Percentiles rank a stretch among this genome's conserved stretches.
Conservation (phyloP, 176 grass and related monocot species). For the Tillandsia leiboldiana region DNA sequence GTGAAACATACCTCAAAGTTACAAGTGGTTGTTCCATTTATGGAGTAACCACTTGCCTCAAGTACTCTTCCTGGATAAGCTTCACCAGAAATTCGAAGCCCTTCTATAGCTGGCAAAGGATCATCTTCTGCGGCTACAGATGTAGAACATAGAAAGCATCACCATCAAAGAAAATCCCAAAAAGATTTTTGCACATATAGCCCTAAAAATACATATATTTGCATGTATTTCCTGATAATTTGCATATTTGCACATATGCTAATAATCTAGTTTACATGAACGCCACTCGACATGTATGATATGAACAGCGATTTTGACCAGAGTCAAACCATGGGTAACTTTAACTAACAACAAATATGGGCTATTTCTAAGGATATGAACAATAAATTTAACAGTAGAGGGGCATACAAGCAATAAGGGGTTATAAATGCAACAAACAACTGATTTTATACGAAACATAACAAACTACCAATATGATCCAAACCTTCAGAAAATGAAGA, state of each 20-base stretch:
- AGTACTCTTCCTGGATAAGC: constrained; percentile 87
- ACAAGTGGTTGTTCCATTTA: constrained; percentile 89
- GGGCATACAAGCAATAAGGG: too few species aligned
- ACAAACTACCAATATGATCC: neutral
- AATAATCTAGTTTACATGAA: too few species aligned
- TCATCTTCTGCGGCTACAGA: constrained; percentile 74
- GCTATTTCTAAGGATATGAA: too few species aligned
- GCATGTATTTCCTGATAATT: too few species aligned
- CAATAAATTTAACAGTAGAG: too few species aligned
- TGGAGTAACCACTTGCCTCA: constrained; percentile 90
- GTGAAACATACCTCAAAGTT: constrained; percentile 68
- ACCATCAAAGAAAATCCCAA: constrained; percentile 18
- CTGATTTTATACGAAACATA: neutral
- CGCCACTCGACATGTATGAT: too few species aligned
- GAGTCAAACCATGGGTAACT: too few species aligned
- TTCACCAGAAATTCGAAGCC: constrained; percentile 81
- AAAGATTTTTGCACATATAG: constrained; percentile 2
- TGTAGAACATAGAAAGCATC: constrained; percentile 17
- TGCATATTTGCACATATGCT: too few species aligned
- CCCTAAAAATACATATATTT: too few species aligned
- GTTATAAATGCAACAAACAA: too few species aligned
- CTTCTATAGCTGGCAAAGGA: constrained; percentile 75
- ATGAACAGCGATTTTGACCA: too few species aligned
- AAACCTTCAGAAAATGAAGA: constrained; percentile 94
- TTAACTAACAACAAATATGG: too few species aligned